phyloP scores from a whole-genome alignment of 2,329 filamentous ascomycete genomes.

The Waltergamsia citrina region DNA sequence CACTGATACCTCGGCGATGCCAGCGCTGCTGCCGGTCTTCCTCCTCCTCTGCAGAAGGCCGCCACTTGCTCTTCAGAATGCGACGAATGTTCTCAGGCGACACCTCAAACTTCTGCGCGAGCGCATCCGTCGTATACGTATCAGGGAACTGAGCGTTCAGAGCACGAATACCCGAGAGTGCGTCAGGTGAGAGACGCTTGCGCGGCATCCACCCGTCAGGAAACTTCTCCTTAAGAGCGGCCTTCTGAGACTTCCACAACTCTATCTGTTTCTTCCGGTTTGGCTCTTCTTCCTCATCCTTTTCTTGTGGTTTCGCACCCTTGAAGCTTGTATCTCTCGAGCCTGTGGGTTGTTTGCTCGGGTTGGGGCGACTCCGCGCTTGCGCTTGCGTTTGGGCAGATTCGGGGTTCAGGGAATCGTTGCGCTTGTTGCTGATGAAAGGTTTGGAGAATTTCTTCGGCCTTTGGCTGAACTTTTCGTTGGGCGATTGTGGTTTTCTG shows the following conservation, averaged over 20 bases:
- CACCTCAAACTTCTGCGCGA: constrained; percentile 75
- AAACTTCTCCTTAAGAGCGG: constrained; percentile 68
- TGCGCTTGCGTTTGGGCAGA: no score
- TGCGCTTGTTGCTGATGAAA: background rate
- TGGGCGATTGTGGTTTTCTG: no score
- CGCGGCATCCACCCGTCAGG: constrained; percentile 71
- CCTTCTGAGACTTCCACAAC: constrained; percentile 68
- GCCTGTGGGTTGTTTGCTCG: background rate
- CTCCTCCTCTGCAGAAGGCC: constrained; percentile 49
- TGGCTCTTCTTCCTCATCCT: background rate
- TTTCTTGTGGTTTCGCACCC: no score
- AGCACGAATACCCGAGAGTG: constrained; percentile 79
- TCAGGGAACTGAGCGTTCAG: constrained; percentile 70
- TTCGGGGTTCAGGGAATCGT: no score
- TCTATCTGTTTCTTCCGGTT: background rate
- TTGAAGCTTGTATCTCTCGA: background rate
- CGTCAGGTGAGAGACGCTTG: constrained; percentile 86
- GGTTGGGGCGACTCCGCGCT: no score
- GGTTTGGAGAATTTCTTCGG: no score
- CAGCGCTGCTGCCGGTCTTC: constrained; percentile 48
- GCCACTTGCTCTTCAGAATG: constrained; percentile 75
- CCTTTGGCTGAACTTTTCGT: no score
- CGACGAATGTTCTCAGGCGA: constrained; percentile 79
- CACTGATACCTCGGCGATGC: constrained; percentile 48
- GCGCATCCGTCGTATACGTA: constrained; percentile 62